Evolutionary conservation across 2,329 filamentous ascomycete species (phyloP).

Genomic region (Talaromyces pinophilus): DNA sequence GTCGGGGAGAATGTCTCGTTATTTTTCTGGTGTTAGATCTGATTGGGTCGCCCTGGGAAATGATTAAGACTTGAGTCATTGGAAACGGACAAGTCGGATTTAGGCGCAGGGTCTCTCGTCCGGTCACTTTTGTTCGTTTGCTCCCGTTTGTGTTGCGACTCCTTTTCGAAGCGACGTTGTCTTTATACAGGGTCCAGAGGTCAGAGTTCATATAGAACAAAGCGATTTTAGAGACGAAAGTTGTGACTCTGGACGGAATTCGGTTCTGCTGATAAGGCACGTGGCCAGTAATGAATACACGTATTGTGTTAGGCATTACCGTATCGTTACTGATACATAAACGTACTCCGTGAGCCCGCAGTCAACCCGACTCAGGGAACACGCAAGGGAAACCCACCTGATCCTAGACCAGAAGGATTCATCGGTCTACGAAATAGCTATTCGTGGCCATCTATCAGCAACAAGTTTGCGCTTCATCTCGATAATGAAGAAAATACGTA

Average conservation of each 20-base stretch:
- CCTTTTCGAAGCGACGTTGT: neutral
- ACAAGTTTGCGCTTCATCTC: neutral
- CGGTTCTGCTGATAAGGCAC: constrained; percentile 12
- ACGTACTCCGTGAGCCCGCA: neutral
- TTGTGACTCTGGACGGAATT: neutral
- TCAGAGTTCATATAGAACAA: neutral
- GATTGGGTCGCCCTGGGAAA: constrained; percentile 3
- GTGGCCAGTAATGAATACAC: constrained; percentile 1
- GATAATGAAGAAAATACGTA: neutral
- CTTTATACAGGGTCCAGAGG: neutral
- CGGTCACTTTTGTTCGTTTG: neutral
- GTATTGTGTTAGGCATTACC: neutral
- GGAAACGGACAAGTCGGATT: constrained; percentile 4
- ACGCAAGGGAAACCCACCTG: constrained; percentile 13
- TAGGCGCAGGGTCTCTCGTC: neutral
- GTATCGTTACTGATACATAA: neutral
- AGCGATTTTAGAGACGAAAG: neutral
- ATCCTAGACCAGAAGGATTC: neutral
- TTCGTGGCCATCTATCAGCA: neutral
- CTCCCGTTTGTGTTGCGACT: neutral
- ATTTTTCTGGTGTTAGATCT: neutral
- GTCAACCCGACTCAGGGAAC: neutral
- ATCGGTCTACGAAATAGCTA: neutral
- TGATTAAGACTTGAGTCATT: neutral
- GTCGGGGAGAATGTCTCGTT: constrained; percentile 5